Evolutionary conservation across 2,329 filamentous ascomycete species (phyloP), one percentile per base, ranked within the genome.

Genomic region (Colletotrichum echinochloae): DNA sequence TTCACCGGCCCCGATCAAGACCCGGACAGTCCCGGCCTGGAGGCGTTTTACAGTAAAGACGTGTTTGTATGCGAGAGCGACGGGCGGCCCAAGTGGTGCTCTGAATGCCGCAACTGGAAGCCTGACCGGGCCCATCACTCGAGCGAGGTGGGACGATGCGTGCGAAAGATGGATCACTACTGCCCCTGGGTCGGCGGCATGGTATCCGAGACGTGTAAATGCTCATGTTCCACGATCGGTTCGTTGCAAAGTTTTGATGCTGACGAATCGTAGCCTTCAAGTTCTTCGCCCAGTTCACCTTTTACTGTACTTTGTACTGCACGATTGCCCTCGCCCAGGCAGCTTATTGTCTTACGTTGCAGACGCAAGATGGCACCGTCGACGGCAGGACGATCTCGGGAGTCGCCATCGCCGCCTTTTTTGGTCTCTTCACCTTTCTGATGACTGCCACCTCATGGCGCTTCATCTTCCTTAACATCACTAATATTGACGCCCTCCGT

Each of bases 111-210:
- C 66, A 93, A 92, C 73, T 97, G 93, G 89, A 98, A 98, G 80
- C 90, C 92, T 0, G 95, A 98, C 77, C 88, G 95, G 4, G 88
- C 92, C 2, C 94, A 97, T 78, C 95, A 98, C 80, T 97, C 92
- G 77, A 91, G 91, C 62, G 93, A 97, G 77, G 84, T 96, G 16
- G 89, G 89, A 60, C 87, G 94, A 52, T 98, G 95, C 77, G 92
- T 97, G 28, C 84, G 88, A 49, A 96, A 96, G 76, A 96, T 98
- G 92, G 95, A 98, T 73, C 95, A 98, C 78, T 96, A 95, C 76
- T 99, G 96, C 77, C 96, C 95, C 0, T 98, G 92, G 92, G 95
- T 97, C n/a, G 95, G 95, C 5, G 96, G 95, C 28, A 93, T 97
- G 74, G 91, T 99, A 12, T 92, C 90, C 0, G 95, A 98, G 79